These are phyloP conservation scores for Blastosporella zonata DNA, from an alignment of 1,284 basidiomycete genomes.

Conservation along the genomic window DNA sequence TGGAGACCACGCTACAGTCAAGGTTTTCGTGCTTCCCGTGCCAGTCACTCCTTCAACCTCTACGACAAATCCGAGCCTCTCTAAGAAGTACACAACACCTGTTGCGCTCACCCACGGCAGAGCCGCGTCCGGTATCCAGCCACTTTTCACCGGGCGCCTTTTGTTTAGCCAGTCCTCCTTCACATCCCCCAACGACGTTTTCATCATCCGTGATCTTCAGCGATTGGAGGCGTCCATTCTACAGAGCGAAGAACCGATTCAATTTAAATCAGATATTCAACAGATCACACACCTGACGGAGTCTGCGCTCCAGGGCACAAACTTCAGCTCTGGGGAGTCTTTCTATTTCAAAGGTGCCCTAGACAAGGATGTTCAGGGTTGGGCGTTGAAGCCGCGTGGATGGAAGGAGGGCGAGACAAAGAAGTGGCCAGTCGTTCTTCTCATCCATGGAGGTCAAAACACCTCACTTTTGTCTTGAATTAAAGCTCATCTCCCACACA, in stretches of 20 bases:
- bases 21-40: constrained; percentile 68
- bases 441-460: constrained; percentile 69
- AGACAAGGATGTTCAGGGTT: constrained; percentile 75
- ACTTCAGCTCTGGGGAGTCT: constrained; percentile 62
- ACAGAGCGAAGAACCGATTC: constrained; percentile 24
- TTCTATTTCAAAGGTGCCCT: constrained; percentile 86
- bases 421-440: constrained; percentile 71
- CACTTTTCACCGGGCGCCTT: constrained; percentile 55
- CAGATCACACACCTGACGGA: constrained; percentile 64
- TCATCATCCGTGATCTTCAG: constrained; percentile 50
- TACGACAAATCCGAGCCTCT: constrained; percentile 47
- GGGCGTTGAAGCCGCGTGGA: constrained; percentile 76
- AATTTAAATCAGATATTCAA: constrained; percentile 35
- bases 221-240: constrained; percentile 38
- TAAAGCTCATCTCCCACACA: constrained; percentile 14
- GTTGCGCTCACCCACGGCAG: constrained; percentile 55
- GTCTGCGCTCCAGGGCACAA: constrained; percentile 52
- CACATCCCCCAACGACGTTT: constrained; percentile 73
- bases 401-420: constrained; percentile 64
- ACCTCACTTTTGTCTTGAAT: background rate
- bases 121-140: constrained; percentile 58
- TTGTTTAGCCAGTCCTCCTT: constrained; percentile 70
- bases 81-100: constrained; percentile 50
- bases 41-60: constrained; percentile 57
- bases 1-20: constrained; percentile 72